Conservation (phyloP, 371 early-diverging fungal genomes). For the Coemansia sp. region DNA sequence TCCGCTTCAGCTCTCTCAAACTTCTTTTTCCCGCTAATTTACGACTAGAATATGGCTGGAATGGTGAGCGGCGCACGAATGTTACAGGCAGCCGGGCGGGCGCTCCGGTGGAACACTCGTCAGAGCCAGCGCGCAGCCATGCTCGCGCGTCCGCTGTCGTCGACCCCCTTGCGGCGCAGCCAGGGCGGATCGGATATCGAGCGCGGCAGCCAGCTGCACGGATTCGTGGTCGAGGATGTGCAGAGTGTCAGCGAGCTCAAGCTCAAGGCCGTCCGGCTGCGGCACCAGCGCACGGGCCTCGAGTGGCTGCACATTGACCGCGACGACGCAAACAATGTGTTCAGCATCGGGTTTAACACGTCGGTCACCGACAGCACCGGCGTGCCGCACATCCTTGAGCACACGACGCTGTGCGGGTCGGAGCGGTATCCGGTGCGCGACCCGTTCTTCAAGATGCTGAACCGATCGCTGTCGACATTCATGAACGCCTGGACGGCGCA, state of each 20-base stretch:
- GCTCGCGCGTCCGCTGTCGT: not conserved
- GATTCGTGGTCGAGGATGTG: conserved; percentile 35
- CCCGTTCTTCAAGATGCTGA: conserved; percentile 97
- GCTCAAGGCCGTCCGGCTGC: conserved; percentile 46
- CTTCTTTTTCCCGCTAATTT: no score
- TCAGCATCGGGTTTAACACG: conserved; percentile 89
- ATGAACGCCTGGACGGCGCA: conserved; percentile 96
- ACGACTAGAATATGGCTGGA: not conserved
- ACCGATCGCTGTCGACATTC: conserved; percentile 91
- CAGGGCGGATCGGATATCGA: not conserved
- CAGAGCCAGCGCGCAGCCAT: not conserved
- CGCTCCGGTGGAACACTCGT: not conserved
- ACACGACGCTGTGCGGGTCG: conserved; percentile 91
- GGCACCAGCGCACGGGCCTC: conserved; percentile 80
- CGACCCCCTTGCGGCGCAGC: not conserved
- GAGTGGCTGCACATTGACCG: conserved; percentile 83
- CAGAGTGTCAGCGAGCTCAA: conserved; percentile 44
- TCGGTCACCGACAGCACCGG: conserved; percentile 81
- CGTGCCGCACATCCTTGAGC: conserved; percentile 94
- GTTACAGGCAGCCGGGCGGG: conserved; percentile 1
- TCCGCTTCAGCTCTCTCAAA: no score
- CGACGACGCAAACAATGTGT: conserved; percentile 88
- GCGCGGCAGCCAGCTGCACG: conserved; percentile 25
- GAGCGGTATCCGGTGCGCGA: conserved; percentile 87
- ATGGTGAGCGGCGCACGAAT: conserved; percentile 9